phyloP scores from a whole-genome alignment of 2,329 filamentous ascomycete genomes.

The Monilinia fructicola region DNA sequence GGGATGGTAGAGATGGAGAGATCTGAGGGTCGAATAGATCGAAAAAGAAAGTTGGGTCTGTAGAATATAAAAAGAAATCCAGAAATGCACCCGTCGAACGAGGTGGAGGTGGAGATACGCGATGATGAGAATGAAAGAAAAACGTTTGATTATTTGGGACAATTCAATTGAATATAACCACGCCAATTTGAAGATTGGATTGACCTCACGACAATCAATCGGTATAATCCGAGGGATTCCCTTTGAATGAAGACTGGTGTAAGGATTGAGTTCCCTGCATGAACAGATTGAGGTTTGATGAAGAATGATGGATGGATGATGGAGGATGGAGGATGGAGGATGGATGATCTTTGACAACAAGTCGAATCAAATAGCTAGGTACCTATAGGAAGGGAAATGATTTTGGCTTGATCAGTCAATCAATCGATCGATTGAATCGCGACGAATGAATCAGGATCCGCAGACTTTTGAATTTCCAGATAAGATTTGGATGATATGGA shows the following conservation, averaged over 20 bases:
- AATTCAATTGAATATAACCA: slow-evolving; percentile 1
- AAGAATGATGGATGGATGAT: not conserved
- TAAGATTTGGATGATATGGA: not conserved
- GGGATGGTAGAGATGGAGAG: not conserved
- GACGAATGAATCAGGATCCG: slow-evolving; percentile 4
- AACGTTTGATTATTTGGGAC: not conserved
- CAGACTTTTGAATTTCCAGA: not conserved
- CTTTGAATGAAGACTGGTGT: slow-evolving; percentile 12
- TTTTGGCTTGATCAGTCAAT: too few species aligned
- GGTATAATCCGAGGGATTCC: not conserved
- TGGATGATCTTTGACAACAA: not conserved
- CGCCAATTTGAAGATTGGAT: not conserved
- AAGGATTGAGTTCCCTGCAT: not conserved
- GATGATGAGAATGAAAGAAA: slow-evolving; percentile 4
- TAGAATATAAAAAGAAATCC: not conserved
- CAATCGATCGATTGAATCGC: not conserved
- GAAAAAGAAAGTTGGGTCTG: not conserved
- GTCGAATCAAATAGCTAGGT: not conserved
- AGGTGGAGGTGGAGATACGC: too few species aligned
- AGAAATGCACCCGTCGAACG: slow-evolving; percentile 1
- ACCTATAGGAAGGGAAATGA: too few species aligned
- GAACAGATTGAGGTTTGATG: slow-evolving; percentile 8
- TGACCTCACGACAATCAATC: slow-evolving; percentile 12
- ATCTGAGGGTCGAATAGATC: not conserved
- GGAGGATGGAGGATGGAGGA: too few species aligned